phyloP scores from a whole-genome alignment of 1,284 basidiomycete species.

The Sanghuangporus sanghuang region DNA sequence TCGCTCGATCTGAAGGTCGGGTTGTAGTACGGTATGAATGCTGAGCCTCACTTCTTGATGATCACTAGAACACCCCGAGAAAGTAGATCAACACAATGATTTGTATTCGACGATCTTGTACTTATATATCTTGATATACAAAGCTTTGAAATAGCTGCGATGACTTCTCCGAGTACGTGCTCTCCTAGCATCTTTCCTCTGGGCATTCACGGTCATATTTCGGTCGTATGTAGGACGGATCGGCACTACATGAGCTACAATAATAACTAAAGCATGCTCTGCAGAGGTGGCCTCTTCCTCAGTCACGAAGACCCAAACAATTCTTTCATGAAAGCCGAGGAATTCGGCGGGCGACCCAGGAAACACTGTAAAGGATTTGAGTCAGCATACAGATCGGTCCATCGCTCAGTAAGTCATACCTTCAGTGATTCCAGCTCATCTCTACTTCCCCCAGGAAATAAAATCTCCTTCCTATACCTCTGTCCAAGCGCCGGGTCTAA shows the following conservation, averaged over 20 bases:
- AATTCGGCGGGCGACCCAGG: constrained; percentile 72
- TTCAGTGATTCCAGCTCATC: constrained; percentile 56
- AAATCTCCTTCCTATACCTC: constrained; percentile 48
- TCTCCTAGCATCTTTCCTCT: no score
- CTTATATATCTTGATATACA: no score
- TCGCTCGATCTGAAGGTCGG: background rate
- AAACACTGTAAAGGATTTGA: constrained; percentile 43
- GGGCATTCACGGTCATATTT: no score
- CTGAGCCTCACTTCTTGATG: background rate
- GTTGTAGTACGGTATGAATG: background rate
- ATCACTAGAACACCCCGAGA: background rate
- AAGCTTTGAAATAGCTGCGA: no score
- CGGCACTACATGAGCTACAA: no score
- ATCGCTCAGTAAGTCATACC: constrained; percentile 27
- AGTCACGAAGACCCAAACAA: constrained; percentile 4
- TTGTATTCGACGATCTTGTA: no score
- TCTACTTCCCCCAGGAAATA: constrained; percentile 49
- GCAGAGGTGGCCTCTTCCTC: no score
- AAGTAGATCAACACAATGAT: no score
- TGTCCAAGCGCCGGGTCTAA: constrained; percentile 56
- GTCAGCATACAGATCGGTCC: background rate
- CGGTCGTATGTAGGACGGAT: no score
- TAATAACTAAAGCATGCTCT: no score
- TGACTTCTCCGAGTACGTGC: no score
- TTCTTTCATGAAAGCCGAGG: constrained; percentile 59